Evolutionary conservation across 2,329 filamentous ascomycete species (phyloP).

Genomic region (Ilyonectria sp.): DNA sequence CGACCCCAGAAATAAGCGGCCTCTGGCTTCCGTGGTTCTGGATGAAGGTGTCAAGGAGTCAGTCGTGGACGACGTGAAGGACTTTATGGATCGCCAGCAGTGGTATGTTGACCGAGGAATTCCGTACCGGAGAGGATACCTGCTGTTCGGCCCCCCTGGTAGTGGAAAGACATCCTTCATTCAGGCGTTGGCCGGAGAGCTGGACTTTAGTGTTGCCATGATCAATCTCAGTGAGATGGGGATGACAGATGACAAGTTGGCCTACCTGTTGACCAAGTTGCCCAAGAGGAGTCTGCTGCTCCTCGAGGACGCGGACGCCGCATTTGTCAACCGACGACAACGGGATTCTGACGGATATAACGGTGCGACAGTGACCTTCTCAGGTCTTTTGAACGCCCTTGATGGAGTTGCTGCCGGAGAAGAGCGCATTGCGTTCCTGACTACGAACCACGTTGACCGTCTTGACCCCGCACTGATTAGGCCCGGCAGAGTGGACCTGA

Average conservation of each 20-base stretch:
- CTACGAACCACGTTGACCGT: conserved; percentile 93
- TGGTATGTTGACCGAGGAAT: conserved; percentile 98
- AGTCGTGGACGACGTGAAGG: conserved; percentile 84
- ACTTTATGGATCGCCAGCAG: conserved; percentile 83
- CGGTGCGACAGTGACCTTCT: conserved; percentile 93
- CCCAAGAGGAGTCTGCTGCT: conserved; percentile 87
- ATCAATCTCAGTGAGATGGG: conserved; percentile 92
- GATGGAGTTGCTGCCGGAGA: conserved; percentile 97
- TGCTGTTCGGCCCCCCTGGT: conserved; percentile 90
- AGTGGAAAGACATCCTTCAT: conserved; percentile 98
- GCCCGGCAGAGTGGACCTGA: conserved; percentile 95
- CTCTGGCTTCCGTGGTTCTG: conserved; percentile 88
- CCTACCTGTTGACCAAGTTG: conserved; percentile 87
- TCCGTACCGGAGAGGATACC: conserved; percentile 90
- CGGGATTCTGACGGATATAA: conserved; percentile 86
- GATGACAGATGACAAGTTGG: conserved; percentile 90
- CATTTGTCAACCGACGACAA: conserved; percentile 86
- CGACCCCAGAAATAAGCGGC: conserved; percentile 87
- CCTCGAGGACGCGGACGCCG: conserved; percentile 92
- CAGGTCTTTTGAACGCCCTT: conserved; percentile 86
- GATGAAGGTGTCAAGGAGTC: conserved; percentile 87
- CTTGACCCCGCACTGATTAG: conserved; percentile 91
- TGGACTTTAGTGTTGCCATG: conserved; percentile 94
- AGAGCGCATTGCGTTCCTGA: conserved; percentile 93
- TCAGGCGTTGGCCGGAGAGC: conserved; percentile 90